A percentile compares a stretch with the other conserved stretches of the same genome.
Evolutionary conservation across 2,329 filamentous ascomycete species (phyloP).

Genomic region (Annulohypoxylon truncatum): DNA sequence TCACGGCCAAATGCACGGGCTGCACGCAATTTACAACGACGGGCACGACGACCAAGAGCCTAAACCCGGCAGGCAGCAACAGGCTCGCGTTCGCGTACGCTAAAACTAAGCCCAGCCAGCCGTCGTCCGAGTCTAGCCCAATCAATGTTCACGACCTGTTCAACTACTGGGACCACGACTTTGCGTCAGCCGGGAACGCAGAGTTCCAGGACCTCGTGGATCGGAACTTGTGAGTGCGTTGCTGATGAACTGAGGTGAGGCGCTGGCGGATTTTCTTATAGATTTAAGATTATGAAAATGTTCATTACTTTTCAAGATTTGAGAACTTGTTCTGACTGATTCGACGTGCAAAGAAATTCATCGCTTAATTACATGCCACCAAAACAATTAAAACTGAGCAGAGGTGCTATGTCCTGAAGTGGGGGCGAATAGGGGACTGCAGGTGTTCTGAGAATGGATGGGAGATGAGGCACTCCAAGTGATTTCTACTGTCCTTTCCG

Average conservation of each 20-base stretch:
- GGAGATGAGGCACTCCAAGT: slow-evolving; percentile 8
- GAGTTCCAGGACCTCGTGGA: slow-evolving; percentile 46
- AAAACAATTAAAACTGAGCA: slow-evolving; percentile 1
- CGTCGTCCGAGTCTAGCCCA: slow-evolving; percentile 36
- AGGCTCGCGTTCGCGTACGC: slow-evolving; percentile 69
- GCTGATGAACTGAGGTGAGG: neutral
- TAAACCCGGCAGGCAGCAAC: slow-evolving; percentile 95
- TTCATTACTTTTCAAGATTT: neutral
- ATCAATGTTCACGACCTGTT: slow-evolving; percentile 49
- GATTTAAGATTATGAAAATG: neutral
- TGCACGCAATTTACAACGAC: slow-evolving; percentile 52
- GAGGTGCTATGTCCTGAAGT: neutral
- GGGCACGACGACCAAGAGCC: slow-evolving; percentile 48
- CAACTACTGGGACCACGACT: slow-evolving; percentile 51
- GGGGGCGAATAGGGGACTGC: neutral
- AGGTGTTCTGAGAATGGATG: neutral
- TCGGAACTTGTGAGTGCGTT: slow-evolving; percentile 41
- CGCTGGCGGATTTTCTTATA: slow-evolving; percentile 4
- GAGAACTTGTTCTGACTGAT: slow-evolving; percentile 24
- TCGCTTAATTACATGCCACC: slow-evolving; percentile 12
- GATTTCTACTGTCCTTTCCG: slow-evolving; percentile 26
- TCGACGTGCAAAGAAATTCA: slow-evolving; percentile 25
- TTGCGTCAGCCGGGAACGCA: slow-evolving; percentile 44
- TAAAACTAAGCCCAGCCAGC: slow-evolving; percentile 41
- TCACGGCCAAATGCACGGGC: slow-evolving; percentile 54